Conservation (phyloP, 129 eudicot genomes). For the Centaurea solstitialis region DNA sequence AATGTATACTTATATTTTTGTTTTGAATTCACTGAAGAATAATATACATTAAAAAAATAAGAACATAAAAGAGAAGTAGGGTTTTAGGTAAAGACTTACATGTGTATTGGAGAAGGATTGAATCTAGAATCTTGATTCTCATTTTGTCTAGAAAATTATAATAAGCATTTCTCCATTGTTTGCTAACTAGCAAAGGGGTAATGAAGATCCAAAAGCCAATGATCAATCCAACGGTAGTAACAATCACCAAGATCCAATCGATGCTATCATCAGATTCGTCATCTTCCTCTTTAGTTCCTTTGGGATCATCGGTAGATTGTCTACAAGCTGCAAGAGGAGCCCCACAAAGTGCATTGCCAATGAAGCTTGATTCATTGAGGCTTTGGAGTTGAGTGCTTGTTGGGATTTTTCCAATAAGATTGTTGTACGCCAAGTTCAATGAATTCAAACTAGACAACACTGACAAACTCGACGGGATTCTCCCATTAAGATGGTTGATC, state of each 20-base stretch:
- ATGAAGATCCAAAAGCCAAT: constrained; percentile 26
- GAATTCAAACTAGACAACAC: neutral
- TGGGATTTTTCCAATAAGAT: constrained; percentile 12
- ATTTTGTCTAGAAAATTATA: constrained; percentile 17
- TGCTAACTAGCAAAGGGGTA: constrained; percentile 16
- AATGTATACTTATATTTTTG: no score
- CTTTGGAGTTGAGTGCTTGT: constrained; percentile 14
- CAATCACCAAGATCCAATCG: constrained; percentile 23
- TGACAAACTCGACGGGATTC: neutral
- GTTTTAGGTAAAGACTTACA: constrained; percentile 10
- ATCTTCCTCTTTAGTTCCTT: neutral
- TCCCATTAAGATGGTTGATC: constrained; percentile 18
- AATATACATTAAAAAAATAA: neutral
- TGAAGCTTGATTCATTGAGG: constrained; percentile 4
- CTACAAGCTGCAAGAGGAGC: neutral
- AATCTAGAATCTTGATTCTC: constrained; percentile 25
- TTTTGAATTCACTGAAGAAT: neutral
- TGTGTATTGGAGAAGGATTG: constrained; percentile 12
- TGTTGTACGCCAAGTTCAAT: constrained; percentile 2
- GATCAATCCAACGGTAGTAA: constrained; percentile 7
- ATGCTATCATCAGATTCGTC: constrained; percentile 5
- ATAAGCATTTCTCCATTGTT: constrained; percentile 19
- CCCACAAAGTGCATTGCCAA: constrained; percentile 6
- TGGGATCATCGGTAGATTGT: neutral
- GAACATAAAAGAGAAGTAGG: neutral